A percentile compares a stretch with the other conserved stretches of the same genome.
Evolutionary conservation across 2,329 filamentous ascomycete species (phyloP).

Genomic region (Colletotrichum caudatum): DNA sequence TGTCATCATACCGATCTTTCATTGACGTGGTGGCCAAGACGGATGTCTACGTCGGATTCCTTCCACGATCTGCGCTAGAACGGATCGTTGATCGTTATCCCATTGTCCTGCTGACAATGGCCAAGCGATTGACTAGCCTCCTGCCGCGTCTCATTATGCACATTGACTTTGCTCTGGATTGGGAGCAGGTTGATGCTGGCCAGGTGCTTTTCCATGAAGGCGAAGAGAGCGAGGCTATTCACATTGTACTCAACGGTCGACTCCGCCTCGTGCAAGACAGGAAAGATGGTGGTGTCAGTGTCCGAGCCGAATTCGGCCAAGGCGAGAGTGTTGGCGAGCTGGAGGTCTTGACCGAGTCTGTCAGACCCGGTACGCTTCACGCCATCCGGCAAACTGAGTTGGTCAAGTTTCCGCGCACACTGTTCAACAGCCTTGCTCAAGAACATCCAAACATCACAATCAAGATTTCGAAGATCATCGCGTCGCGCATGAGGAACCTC

Average conservation of each 20-base stretch:
- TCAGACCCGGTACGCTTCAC: slow-evolving; percentile 89
- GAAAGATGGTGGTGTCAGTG: slow-evolving; percentile 83
- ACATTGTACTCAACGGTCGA: slow-evolving; percentile 95
- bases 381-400: slow-evolving; percentile 97
- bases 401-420: slow-evolving; percentile 92
- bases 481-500: slow-evolving; percentile 89
- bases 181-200: slow-evolving; percentile 95
- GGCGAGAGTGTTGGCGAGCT: slow-evolving; percentile 98
- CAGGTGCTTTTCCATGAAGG: slow-evolving; percentile 94
- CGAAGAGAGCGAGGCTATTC: slow-evolving; percentile 98
- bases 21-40: slow-evolving; percentile 98
- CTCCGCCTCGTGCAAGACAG: slow-evolving; percentile 86
- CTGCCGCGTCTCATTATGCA: slow-evolving; percentile 91
- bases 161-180: slow-evolving; percentile 98
- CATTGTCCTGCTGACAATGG: slow-evolving; percentile 93
- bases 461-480: slow-evolving; percentile 98
- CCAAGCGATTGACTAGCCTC: slow-evolving; percentile 90
- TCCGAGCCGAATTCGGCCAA: slow-evolving; percentile 93
- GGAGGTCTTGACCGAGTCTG: slow-evolving; percentile 95
- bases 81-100: slow-evolving; percentile 94
- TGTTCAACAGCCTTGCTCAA: slow-evolving; percentile 97
- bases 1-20: slow-evolving; percentile 95
- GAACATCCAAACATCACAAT: slow-evolving; percentile 99
- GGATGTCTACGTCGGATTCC: slow-evolving; percentile 96
- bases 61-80: slow-evolving; percentile 87